These are phyloP conservation scores for Sicyos baderoa DNA, from an alignment of 306 rosid genomes.

Conservation along the genomic window DNA sequence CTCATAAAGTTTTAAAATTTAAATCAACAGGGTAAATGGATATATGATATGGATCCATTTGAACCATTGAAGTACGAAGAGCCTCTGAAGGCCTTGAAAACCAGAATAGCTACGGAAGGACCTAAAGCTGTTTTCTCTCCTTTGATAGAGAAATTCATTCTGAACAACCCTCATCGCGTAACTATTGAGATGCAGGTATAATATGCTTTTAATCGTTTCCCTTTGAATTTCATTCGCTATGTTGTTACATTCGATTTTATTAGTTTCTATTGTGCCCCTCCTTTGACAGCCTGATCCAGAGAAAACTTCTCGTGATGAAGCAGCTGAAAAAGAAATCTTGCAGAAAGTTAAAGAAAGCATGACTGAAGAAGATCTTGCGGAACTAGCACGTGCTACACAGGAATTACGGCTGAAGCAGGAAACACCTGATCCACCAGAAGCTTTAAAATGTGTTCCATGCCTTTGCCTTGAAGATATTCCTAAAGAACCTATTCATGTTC, in stretches of 20 bases:
- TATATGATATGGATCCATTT: constrained; percentile 95
- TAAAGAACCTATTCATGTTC: constrained; percentile 73
- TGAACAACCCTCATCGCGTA: constrained; percentile 79
- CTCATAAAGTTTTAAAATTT: constrained; percentile 6
- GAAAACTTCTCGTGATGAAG: constrained; percentile 83
- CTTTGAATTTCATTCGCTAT: constrained; percentile 9
- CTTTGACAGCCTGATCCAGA: constrained; percentile 79
- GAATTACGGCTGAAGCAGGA: constrained; percentile 84
- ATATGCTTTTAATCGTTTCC: constrained; percentile 8
- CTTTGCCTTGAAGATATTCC: constrained; percentile 88
- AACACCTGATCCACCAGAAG: constrained; percentile 96
- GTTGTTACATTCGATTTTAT: constrained; percentile 18
- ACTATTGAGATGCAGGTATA: constrained; percentile 93
- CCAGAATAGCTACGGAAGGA: constrained; percentile 77
- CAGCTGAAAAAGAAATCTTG: constrained; percentile 59
- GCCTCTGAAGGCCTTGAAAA: constrained; percentile 77
- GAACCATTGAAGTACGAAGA: constrained; percentile 88
- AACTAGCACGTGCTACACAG: constrained; percentile 74
- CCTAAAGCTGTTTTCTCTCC: constrained; percentile 86
- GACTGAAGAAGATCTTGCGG: constrained; percentile 86
- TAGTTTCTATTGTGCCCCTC: constrained; percentile 24
- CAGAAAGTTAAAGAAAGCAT: constrained; percentile 66
- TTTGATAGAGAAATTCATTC: constrained; percentile 69
- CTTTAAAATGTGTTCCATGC: constrained; percentile 84
- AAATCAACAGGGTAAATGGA: constrained; percentile 77